These are phyloP conservation scores for Globisporangium polare DNA, from an alignment of 352 stramenopile genomes.

Conservation along the genomic window DNA sequence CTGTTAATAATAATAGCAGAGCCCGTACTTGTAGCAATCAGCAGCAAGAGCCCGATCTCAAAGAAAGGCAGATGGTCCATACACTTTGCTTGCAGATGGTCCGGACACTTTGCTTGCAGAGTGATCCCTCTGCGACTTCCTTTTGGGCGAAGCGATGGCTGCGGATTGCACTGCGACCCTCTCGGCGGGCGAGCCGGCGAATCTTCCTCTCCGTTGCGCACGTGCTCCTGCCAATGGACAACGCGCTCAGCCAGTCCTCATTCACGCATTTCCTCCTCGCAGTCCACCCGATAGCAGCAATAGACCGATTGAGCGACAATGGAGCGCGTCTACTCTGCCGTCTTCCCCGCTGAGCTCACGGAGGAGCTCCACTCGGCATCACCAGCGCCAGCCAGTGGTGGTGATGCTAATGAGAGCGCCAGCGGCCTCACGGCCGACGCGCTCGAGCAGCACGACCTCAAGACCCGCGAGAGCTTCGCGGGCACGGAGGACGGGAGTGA, in stretches of 20 bases:
- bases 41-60: not conserved
- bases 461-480: constrained; percentile 20
- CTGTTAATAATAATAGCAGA: not conserved
- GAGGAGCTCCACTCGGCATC: not conserved
- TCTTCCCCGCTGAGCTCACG: constrained; percentile 54
- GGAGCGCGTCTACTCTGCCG: constrained; percentile 84
- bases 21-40: not conserved
- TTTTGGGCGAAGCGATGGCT: not conserved
- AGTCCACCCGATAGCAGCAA: not conserved
- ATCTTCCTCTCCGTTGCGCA: not conserved
- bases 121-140: too few species aligned
- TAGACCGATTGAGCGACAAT: constrained; percentile 25
- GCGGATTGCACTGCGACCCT: not conserved
- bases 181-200: not conserved
- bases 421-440: constrained; percentile 48
- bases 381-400: not conserved
- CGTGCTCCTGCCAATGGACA: constrained; percentile 1
- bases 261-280: constrained; percentile 1
- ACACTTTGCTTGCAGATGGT: not conserved
- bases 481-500: constrained; percentile 9
- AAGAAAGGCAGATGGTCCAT: not conserved
- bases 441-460: constrained; percentile 50
- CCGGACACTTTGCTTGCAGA: not conserved
- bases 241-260: not conserved
- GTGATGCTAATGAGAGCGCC: not conserved